Conservation (phyloP, 176 grass and related monocot genomes). For the Guadua angustifolia region DNA sequence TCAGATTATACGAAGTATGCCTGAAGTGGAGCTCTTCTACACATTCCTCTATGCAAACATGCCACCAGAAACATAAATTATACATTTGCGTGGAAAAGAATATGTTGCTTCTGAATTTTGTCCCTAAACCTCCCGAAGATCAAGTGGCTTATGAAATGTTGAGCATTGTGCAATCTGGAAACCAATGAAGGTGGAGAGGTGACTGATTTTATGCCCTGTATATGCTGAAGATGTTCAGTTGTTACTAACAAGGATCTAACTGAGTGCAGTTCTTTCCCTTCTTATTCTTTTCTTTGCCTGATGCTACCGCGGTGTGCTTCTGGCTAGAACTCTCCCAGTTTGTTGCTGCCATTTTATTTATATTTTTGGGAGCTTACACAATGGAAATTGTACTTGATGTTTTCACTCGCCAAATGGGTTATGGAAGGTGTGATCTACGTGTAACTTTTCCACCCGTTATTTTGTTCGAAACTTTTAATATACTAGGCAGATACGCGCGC, state of each 20-base stretch:
- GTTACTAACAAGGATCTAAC: conserved; percentile 26
- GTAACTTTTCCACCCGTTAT: no score
- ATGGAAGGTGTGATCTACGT: not conserved
- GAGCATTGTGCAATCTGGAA: not conserved
- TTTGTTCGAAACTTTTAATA: not conserved
- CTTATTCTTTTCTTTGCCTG: not conserved
- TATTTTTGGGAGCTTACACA: conserved; percentile 28
- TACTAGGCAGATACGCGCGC: no score
- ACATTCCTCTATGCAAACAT: conserved; percentile 90
- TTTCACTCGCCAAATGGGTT: not conserved
- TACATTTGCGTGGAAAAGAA: not conserved
- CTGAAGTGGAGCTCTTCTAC: conserved; percentile 89
- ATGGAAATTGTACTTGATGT: not conserved
- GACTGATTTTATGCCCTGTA: conserved; percentile 22
- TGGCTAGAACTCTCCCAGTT: not conserved
- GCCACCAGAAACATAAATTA: conserved; percentile 44
- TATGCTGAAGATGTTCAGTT: conserved; percentile 31
- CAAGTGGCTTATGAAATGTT: not conserved
- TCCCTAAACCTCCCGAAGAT: not conserved
- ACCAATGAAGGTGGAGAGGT: not conserved
- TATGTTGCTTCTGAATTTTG: conserved; percentile 35
- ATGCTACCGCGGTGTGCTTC: not conserved
- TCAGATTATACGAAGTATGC: conserved; percentile 68
- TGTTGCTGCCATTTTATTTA: conserved; percentile 7
- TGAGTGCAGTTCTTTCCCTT: not conserved